phyloP scores from a whole-genome alignment of 2,329 filamentous ascomycete genomes.

The Dothideomycetidae sp. region DNA sequence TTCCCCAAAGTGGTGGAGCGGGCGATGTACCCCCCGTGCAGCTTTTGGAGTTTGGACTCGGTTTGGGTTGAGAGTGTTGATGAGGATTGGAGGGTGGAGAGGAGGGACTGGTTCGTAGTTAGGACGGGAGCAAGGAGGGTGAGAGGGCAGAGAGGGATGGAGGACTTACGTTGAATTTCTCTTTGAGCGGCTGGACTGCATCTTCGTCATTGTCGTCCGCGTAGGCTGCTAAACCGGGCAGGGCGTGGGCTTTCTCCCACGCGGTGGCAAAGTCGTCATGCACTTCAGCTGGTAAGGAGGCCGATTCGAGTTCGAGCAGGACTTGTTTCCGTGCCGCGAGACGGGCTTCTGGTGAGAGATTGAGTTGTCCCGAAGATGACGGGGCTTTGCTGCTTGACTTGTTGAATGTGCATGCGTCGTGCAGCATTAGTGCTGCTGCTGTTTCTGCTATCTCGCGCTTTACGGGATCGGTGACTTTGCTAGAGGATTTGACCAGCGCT shows the following conservation, averaged over 20 bases:
- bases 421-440: constrained; percentile 62
- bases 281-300: constrained; percentile 29
- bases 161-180: constrained; percentile 56
- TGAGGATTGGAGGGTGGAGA: too few relatives aligned
- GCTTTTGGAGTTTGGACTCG: constrained; percentile 85
- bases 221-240: constrained; percentile 72
- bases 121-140: too few relatives aligned
- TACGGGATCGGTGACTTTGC: constrained; percentile 47
- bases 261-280: constrained; percentile 36
- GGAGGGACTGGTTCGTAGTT: too few relatives aligned
- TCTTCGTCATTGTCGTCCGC: constrained; percentile 61
- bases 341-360: constrained; percentile 58
- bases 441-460: constrained; percentile 60
- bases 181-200: constrained; percentile 46
- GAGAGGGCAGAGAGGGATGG: too few relatives aligned
- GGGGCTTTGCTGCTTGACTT: constrained; percentile 51
- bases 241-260: constrained; percentile 37
- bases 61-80: too few relatives aligned
- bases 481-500: constrained; percentile 49
- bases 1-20: constrained; percentile 65
- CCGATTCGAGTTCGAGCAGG: constrained; percentile 47
- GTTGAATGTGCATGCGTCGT: constrained; percentile 67
- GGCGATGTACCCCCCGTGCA: constrained; percentile 81
- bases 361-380: constrained; percentile 44
- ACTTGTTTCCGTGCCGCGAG: constrained; percentile 65